Evolutionary conservation across 2,329 filamentous ascomycete species (phyloP).

Genomic region (Lachnellula cervina): DNA sequence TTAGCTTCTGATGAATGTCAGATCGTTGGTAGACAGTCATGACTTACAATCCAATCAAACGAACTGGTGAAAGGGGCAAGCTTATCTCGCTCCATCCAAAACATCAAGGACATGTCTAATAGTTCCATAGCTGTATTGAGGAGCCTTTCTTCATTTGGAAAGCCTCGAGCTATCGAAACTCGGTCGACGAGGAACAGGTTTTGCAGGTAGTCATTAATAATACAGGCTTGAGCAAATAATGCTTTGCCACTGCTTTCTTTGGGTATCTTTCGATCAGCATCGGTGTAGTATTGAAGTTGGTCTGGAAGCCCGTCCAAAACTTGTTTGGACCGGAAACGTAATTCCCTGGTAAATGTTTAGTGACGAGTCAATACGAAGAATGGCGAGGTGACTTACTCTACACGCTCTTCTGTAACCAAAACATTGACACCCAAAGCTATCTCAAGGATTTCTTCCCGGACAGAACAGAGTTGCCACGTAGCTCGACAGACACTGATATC

Average conservation of each 20-base stretch:
- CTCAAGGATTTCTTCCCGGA: slow-evolving; percentile 30
- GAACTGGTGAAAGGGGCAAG: slow-evolving; percentile 16
- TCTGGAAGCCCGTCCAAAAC: slow-evolving; percentile 16
- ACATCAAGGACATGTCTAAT: slow-evolving; percentile 24
- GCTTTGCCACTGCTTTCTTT: slow-evolving; percentile 16
- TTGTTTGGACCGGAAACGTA: slow-evolving; percentile 18
- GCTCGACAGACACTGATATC: slow-evolving; percentile 16
- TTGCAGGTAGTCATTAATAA: slow-evolving; percentile 24
- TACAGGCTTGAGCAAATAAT: slow-evolving; percentile 19
- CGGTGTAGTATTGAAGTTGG: slow-evolving; percentile 21
- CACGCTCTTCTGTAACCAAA: slow-evolving; percentile 16
- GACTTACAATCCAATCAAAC: slow-evolving; percentile 29
- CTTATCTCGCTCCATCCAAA: slow-evolving; percentile 28
- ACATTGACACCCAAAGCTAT: slow-evolving; percentile 26
- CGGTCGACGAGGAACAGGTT: slow-evolving; percentile 28
- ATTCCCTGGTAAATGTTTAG: slow-evolving; percentile 16
- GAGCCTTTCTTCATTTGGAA: slow-evolving; percentile 20
- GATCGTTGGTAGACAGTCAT: neutral
- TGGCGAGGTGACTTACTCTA: slow-evolving; percentile 13
- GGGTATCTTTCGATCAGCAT: slow-evolving; percentile 9
- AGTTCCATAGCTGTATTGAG: slow-evolving; percentile 27
- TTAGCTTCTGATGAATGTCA: neutral
- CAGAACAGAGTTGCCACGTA: slow-evolving; percentile 13
- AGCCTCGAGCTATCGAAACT: slow-evolving; percentile 21
- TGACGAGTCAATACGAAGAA: neutral